Evolutionary conservation across 2,329 filamentous ascomycete genomes (phyloP), one percentile per base, ranked within the genome.

Genomic region (Pezicula radicicola): DNA sequence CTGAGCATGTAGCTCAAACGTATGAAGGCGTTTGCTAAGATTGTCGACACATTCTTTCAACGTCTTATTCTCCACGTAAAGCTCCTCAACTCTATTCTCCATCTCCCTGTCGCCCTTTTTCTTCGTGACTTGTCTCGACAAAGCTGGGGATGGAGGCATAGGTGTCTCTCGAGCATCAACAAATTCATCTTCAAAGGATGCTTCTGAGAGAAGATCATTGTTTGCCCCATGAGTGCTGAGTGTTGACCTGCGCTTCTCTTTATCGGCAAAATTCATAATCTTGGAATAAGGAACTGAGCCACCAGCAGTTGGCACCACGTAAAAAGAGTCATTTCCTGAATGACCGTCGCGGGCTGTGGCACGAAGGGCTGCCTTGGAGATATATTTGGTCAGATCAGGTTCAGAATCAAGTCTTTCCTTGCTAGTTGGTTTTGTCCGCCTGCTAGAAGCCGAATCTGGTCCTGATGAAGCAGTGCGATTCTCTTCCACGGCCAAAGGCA

Each of bases 261-360:
- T 87, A 57, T 85, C 80, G 35, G 81, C 83, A 60, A 83, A 85
- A 40, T 76, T 87, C 18, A 96, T 75, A 48, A 99, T 97, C 56
- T 88, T 91, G 42, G 94, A 92, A 65, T 97, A 99, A 0, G 91
- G 94, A 54, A 92, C 87, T 3, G 91, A 97, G 57, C 93, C 91
- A 5, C 94, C 93, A 16, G 89, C 91, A 0, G 89, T 89, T 4
- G 93, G 94, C 1, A 99, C 94, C 1, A 97, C 88, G 67, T 97
- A 97, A 73, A 99, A 99, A 8, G 89, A 94, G 62, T 89, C 88
- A 53, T 78, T 81, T 13, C 70, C 72, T 15, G 79, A 78, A 27
- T 85, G 79, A 0, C 83, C 83, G 28, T 87, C 85, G 51, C 89
- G 85, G 18, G 84, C 79, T 40, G 96, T 79, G 1, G 92, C 90